Base-by-base conservation (phyloP, 441 rosid genomes). In the California macrophylla region DNA sequence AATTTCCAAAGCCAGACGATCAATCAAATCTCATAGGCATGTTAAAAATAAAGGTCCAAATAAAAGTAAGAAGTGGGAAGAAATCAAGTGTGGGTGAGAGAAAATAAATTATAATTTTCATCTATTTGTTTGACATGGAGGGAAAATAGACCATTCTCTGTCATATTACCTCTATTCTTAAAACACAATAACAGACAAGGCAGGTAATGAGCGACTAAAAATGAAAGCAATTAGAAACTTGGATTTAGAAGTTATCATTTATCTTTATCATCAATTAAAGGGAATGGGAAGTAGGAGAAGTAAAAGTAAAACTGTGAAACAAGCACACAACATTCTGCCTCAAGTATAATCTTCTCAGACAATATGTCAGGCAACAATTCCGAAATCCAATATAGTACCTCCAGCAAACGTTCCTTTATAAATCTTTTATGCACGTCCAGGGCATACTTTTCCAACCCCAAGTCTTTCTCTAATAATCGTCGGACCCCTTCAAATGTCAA, bases 401-500 rank as follows among this genome's bases (percentile, higher is more conserved):
- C 80, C 45, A 79, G 63, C 66, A 94, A 76, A 72, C 85, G 81
- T 52, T 89, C 78, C 77, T 86, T 87, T 38, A 92, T 81, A 77
- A 85, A 85, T 78, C 85, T 84, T 82, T 85, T 94, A 63, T 88
- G 91, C 50, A 80, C 86, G 76, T 94, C 97, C 85, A 90, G 70
- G 8, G 85, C 87, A 76, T 69, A 80, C 47, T 69, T 72, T 72
- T 83, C 82, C 81, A 88, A 72, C 58, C 86, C 89, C 75, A 90
- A 66, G 79, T 89, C 92, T 80, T 87, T 83, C 92, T 94, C 98
- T 66, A 94, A 62, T 69, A 92, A 63, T 73, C 96, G 85, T 73
- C 96, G 82, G 45, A 90, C 97, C 47, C 92, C 90, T 84, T 84
- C 96, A 63, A 90, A 83, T 4, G 90, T 94, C 81, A 92, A 80